Base-by-base conservation (phyloP, 768 basidiomycete genomes). In the Termitomyces bulborhizus region DNA sequence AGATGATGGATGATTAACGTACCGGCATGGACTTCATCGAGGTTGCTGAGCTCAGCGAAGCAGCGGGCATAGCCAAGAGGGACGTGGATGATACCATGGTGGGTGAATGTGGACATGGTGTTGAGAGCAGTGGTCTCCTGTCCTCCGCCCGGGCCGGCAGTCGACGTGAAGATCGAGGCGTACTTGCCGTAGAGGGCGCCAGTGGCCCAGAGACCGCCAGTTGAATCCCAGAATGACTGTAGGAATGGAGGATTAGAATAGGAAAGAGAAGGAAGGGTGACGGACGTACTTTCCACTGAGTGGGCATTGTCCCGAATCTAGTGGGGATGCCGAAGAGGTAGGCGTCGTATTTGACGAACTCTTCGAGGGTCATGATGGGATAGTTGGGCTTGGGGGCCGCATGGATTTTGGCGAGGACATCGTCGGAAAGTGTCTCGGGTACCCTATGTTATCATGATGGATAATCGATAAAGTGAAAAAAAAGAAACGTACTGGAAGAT, bases 261-360 rank as follows among this genome's bases (percentile, higher is more conserved):
- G 31, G 8, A 3, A 32, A 8, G 7, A 9, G 31, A 9, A 32
- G 6, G 31, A 9, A 1, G 31, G 8, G 5, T 7, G 31, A 32
- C 0, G 7, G 31, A 34, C 45, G 68, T 51, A 82, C 85, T 80
- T 87, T 88, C 83, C 83, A 87, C 62, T 94, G 92, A 2, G 75
- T 87, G 26, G 91, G 82, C 69, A 90, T 84, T 63, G 79, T 84
- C 41, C 92, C 92, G 71, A 81, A 95, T 62, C 92, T 86, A 27
- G 88, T 88, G 51, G 86, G 86, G 55, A 91, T 74, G 57, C 90
- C 92, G 50, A 91, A 76, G 59, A 95, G 60, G 77, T 81, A 84
- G 5, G 81, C 91, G 62, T 95, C 89, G 63, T 78, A 88, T 5
- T 75, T 55, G 18, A 71, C 60, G 49, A 96, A 76, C 13, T 67